Conservation (phyloP, 768 basidiomycete genomes). For the Kwoniella dejecticola region DNA sequence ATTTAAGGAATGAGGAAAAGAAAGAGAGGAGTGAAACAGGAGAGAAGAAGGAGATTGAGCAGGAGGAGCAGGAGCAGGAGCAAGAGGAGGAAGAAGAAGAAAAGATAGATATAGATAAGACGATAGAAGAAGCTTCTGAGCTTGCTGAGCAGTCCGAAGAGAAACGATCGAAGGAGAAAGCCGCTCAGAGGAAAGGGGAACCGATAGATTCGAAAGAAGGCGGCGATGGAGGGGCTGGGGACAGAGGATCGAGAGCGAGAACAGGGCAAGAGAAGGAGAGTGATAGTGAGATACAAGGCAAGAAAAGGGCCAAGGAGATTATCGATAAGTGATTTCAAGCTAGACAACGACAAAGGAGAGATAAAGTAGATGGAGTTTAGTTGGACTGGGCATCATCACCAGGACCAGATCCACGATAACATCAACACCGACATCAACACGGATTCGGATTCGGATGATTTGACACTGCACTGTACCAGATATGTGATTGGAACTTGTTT, state of each 20-base stretch:
- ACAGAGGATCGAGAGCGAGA: constrained; percentile 13
- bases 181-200: constrained; percentile 44
- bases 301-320: constrained; percentile 10
- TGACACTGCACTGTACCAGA: too few species aligned
- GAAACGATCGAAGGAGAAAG: constrained; percentile 37
- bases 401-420: too few species aligned
- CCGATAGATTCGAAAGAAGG: constrained; percentile 20
- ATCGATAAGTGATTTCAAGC: constrained; percentile 5
- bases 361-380: neutral
- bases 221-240: neutral
- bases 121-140: constrained; percentile 52
- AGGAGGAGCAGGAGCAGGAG: neutral
- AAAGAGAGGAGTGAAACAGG: too few species aligned
- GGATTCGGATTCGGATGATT: too few species aligned
- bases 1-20: neutral
- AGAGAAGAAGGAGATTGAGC: constrained; percentile 54
- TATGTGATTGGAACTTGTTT: too few species aligned
- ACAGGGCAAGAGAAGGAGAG: constrained; percentile 15
- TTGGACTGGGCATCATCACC: too few species aligned
- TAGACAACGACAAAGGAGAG: neutral
- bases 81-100: constrained; percentile 14
- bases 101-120: constrained; percentile 49
- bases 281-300: constrained; percentile 16
- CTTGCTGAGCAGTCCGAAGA: constrained; percentile 43
- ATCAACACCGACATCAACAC: too few species aligned